Base-by-base conservation (phyloP, 1,284 basidiomycete genomes). In the Sanghuangporus sanghuang region DNA sequence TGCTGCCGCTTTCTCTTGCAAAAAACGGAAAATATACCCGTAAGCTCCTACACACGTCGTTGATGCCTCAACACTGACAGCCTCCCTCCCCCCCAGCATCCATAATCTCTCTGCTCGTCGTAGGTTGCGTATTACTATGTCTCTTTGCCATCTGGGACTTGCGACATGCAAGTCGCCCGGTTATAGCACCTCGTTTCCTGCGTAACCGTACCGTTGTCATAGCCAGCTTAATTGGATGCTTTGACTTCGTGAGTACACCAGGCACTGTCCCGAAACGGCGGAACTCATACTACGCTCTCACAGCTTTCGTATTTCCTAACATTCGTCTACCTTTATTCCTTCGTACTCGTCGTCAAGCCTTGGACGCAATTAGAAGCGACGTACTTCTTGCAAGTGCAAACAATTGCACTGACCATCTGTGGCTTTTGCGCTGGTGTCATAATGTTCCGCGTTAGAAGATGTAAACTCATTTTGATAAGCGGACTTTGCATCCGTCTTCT, bases 401-500 rank as follows among this genome's bases (percentile, higher is more conserved):
- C 83, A 16, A 79, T 90, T 66, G 81, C 83, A 0, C 79, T 90
- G 39, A 87, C 85, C 1, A 72, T 90, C 40, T 87, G 86, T 67
- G 88, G 82, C 48, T 86, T 91, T 66, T 16, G 78, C 0, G 85
- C 83, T 8, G 89, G 89, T 3, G 66, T 83, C 27, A 66, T 72
- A 55, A 84, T 90, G 82, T 79, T 80, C 46, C 81, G 76, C 69
- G 71, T 79, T 40, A 80, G 79, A 53, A 81, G 85, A 6, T 85
- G 82, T 71, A 89, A 84, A 73, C 79, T 77, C 70, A 74, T 91
- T 52, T 79, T 93, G 50, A 76, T 92, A 64, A 68, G 71, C 55
- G 92, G 91, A 60, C 82, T 93, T 21, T 69, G 79, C 66, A 81
- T 93, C 66, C 87, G 91, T 64, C 75, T 93, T 23, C 69, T 83